phyloP scores from a whole-genome alignment of 495 filamentous ascomycete species.

The Lepraria neglecta region DNA sequence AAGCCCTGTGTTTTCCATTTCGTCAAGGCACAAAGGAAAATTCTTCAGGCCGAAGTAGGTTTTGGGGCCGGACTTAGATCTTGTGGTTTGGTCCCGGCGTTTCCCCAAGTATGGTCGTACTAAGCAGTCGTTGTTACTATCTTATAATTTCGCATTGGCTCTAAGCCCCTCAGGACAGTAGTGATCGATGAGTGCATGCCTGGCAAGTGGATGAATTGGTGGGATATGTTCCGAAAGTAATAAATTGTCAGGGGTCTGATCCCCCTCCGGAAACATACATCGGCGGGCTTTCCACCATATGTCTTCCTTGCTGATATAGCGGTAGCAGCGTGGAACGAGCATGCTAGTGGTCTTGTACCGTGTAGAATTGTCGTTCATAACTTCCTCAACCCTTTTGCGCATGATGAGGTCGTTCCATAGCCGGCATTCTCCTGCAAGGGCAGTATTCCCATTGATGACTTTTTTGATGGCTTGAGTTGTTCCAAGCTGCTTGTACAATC shows the following conservation, averaged over 20 bases:
- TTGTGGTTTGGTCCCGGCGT: slow-evolving; percentile 20
- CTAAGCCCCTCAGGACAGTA: slow-evolving; percentile 6
- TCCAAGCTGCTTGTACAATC: slow-evolving; percentile 6
- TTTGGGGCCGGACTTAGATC: not conserved
- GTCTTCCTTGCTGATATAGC: slow-evolving; percentile 13
- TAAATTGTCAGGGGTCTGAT: not conserved
- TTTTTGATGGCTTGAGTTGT: slow-evolving; percentile 9
- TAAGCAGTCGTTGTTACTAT: slow-evolving; percentile 36
- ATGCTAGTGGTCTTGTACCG: not conserved
- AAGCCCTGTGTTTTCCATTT: slow-evolving; percentile 39
- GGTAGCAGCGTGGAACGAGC: not conserved
- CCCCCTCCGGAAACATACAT: not conserved
- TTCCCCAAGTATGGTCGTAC: slow-evolving; percentile 41
- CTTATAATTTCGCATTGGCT: not conserved
- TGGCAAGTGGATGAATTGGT: slow-evolving; percentile 5
- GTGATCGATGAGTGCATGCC: slow-evolving; percentile 9
- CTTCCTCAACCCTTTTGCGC: slow-evolving; percentile 9
- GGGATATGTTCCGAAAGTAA: slow-evolving; percentile 10
- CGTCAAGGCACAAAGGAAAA: slow-evolving; percentile 41
- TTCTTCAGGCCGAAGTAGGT: slow-evolving; percentile 38
- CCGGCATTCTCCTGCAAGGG: not conserved
- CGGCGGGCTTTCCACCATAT: not conserved
- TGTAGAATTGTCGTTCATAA: not conserved
- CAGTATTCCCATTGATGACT: slow-evolving; percentile 14
- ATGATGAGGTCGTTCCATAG: slow-evolving; percentile 8